phyloP scores from a whole-genome alignment of 2,329 filamentous ascomycete species.

The Fusarium sp. region DNA sequence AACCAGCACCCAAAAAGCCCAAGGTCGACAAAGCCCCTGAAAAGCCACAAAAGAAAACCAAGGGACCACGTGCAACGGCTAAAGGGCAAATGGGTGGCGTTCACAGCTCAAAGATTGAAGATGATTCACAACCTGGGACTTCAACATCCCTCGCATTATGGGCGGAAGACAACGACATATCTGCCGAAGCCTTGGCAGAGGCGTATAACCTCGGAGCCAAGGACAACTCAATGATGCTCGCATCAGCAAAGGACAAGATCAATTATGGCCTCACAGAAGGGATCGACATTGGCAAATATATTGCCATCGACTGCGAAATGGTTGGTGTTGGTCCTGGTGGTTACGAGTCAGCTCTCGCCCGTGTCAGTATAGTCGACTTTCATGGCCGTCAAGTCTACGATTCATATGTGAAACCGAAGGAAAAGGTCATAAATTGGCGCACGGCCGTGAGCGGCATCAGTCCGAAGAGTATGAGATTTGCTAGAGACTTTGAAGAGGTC shows the following conservation, averaged over 20 bases:
- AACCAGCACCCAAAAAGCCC: constrained; percentile 45
- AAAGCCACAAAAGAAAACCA: constrained; percentile 11
- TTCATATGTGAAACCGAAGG: constrained; percentile 84
- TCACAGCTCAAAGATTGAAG: constrained; percentile 61
- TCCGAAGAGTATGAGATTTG: constrained; percentile 76
- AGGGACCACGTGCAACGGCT: constrained; percentile 10
- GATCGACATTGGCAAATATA: constrained; percentile 85
- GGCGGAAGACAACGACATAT: constrained; percentile 71
- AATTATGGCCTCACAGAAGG: constrained; percentile 73
- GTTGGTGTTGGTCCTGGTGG: constrained; percentile 83
- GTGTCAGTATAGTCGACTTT: constrained; percentile 93
- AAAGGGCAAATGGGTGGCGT: constrained; percentile 65
- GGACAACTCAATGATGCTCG: constrained; percentile 61
- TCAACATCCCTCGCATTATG: constrained; percentile 70
- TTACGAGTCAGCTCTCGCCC: constrained; percentile 80
- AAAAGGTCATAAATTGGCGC: constrained; percentile 89
- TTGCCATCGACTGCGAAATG: constrained; percentile 98
- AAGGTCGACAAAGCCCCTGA: constrained; percentile 37
- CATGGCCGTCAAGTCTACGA: constrained; percentile 95
- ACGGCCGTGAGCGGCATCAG: constrained; percentile 87
- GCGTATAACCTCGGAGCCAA: constrained; percentile 69
- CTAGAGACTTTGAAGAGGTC: constrained; percentile 80
- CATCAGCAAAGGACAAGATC: constrained; percentile 62
- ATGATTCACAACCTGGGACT: constrained; percentile 53
- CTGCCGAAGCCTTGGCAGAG: constrained; percentile 69